These are phyloP conservation scores for Lineolata rhizophorae DNA, from an alignment of 495 filamentous ascomycete species.

Conservation along the genomic window DNA sequence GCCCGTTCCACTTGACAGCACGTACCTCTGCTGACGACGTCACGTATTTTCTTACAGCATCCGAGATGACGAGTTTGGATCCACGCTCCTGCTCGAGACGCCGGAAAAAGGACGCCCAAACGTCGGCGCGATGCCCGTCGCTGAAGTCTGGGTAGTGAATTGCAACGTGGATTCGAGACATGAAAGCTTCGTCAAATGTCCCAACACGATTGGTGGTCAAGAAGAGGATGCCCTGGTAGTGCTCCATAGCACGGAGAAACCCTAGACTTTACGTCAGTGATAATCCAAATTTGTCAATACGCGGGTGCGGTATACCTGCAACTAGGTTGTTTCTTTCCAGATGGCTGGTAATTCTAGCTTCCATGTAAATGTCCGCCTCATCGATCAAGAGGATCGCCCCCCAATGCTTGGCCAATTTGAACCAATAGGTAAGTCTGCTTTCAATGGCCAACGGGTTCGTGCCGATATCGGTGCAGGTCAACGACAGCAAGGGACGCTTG, in stretches of 20 bases:
- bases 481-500: constrained; percentile 3
- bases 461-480: constrained; percentile 8
- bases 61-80: constrained; percentile 1
- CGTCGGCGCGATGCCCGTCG: constrained; percentile 3
- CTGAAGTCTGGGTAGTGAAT: constrained; percentile 5
- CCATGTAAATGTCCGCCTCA: constrained; percentile 21
- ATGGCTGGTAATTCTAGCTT: constrained; percentile 11
- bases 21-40: constrained; percentile 1
- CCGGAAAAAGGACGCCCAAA: constrained; percentile 10
- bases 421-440: background rate
- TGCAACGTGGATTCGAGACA: constrained; percentile 7
- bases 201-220: constrained; percentile 11
- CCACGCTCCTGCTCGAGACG: constrained; percentile 9
- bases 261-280: background rate
- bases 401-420: background rate
- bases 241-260: constrained; percentile 11
- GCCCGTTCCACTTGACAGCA: constrained; percentile 5
- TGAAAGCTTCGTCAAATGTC: constrained; percentile 15
- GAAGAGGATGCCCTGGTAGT: constrained; percentile 13
- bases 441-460: constrained; percentile 5
- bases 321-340: constrained; percentile 23
- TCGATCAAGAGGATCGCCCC: constrained; percentile 16
- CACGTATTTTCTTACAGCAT: constrained; percentile 1
- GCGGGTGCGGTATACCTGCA: constrained; percentile 11
- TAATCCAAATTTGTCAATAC: constrained; percentile 11